A percentile compares a stretch with the other conserved stretches of the same genome.
phyloP scores from a whole-genome alignment of 345 rosid species.

The Syzygium aromaticum region DNA sequence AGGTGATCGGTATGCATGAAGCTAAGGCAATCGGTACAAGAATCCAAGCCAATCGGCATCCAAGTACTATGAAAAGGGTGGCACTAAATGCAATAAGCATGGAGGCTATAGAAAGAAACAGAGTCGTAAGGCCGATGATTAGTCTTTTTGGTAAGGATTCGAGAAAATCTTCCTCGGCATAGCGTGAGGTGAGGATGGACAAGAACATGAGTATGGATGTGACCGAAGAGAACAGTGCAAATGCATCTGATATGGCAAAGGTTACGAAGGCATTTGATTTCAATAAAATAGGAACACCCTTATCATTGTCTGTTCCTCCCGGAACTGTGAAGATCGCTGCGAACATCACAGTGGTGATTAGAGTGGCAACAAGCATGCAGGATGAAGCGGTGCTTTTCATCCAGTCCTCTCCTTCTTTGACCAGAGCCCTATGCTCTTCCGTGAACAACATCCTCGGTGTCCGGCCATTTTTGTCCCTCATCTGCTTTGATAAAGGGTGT shows the following conservation, averaged over 20 bases:
- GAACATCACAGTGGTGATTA: constrained; percentile 37
- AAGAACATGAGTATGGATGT: constrained; percentile 30
- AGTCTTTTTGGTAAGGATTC: constrained; percentile 24
- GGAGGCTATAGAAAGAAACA: constrained; percentile 24
- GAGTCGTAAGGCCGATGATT: constrained; percentile 16
- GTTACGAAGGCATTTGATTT: neutral
- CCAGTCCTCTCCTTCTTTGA: constrained; percentile 27
- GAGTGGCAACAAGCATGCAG: constrained; percentile 28
- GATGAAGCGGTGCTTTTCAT: constrained; percentile 36
- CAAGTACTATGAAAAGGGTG: constrained; percentile 16
- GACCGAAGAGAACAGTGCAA: constrained; percentile 24
- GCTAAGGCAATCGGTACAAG: constrained; percentile 4
- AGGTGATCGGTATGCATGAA: constrained; percentile 15
- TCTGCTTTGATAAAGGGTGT: neutral
- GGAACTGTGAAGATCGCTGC: constrained; percentile 34
- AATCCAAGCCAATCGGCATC: constrained; percentile 9
- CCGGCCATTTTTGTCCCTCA: neutral
- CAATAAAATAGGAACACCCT: constrained; percentile 17
- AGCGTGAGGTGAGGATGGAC: constrained; percentile 32
- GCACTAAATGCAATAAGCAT: constrained; percentile 34
- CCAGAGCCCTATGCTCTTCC: constrained; percentile 6
- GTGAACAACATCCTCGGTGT: constrained; percentile 11
- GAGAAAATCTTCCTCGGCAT: constrained; percentile 26
- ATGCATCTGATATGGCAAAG: constrained; percentile 15
- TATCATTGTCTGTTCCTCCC: constrained; percentile 17